These are phyloP conservation scores for Trichophaea hybrida DNA, from an alignment of 2,329 filamentous ascomycete genomes.

Conservation along the genomic window DNA sequence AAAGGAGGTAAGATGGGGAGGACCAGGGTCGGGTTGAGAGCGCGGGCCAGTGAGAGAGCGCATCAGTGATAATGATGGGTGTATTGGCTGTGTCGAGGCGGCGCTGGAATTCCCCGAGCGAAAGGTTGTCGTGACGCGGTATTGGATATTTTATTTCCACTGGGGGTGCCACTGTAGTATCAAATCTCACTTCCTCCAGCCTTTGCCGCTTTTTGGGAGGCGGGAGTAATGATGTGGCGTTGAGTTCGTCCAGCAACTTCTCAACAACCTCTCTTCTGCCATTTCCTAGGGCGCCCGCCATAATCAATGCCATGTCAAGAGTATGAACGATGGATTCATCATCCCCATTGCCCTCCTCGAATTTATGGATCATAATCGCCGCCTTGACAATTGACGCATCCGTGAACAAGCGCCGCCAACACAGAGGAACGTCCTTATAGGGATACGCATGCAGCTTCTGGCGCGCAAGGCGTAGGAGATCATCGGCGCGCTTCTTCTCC, in stretches of 20 bases:
- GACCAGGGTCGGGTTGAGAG: constrained; percentile 54
- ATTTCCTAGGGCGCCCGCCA: constrained; percentile 49
- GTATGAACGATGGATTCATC: constrained; percentile 37
- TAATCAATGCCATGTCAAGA: constrained; percentile 64
- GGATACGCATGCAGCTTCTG: constrained; percentile 55
- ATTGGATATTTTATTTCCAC: constrained; percentile 34
- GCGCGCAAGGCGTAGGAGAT: constrained; percentile 38
- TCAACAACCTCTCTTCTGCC: constrained; percentile 37
- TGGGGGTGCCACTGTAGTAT: background rate
- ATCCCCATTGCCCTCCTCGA: background rate
- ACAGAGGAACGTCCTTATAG: constrained; percentile 49
- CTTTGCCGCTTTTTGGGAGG: background rate
- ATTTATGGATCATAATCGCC: constrained; percentile 24
- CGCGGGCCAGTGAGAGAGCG: constrained; percentile 63
- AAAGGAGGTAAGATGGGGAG: constrained; percentile 57
- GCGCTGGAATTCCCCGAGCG: constrained; percentile 40
- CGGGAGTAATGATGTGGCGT: background rate
- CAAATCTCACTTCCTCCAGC: background rate
- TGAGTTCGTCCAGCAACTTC: constrained; percentile 26
- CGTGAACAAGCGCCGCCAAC: constrained; percentile 58
- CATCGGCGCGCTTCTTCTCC: constrained; percentile 25
- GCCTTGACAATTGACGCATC: constrained; percentile 55
- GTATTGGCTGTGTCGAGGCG: constrained; percentile 39
- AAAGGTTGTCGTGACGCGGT: constrained; percentile 29
- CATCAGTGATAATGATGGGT: constrained; percentile 56